Base-by-base conservation (phyloP, 805 yeast species). In the Saturnispora silvae region DNA sequence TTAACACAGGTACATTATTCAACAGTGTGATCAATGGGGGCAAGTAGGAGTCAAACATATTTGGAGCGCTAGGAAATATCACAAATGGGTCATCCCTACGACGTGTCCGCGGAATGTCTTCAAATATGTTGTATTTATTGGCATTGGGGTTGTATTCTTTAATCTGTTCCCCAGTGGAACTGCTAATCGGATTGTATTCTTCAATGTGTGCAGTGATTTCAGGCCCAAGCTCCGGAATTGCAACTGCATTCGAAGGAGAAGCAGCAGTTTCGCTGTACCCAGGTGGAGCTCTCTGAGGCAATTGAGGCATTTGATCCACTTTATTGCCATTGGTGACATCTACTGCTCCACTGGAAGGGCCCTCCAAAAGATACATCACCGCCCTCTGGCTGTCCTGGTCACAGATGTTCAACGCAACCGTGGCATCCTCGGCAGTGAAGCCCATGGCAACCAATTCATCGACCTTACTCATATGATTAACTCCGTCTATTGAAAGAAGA, bases 21-120 rank as follows among this genome's bases (percentile, higher is more conserved):
- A 69, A 44, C 5, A 65, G 54, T 48, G 56, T 57, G 20, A 69
- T 40, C 14, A 69, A 29, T 1, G 73, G 65, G 3, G 65, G 64
- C 45, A 67, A 50, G 42, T 63, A 61, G 16, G 63, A 59, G 42
- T 65, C 71, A 28, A 59, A 46, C 4, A 51, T 40, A 3, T 54
- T 61, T 7, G 52, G 42, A 18, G 49, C 45, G 6, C 48, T 42
- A 1, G 70, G 68, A 33, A 66, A 45, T 13, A 66, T 38, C 2
- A 64, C 54, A 0, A 63, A 52, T 1, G 65, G 64, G 1, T 35
- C 31, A 0, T 42, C 45, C 1, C 36, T 40, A 14, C 59, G 51
- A 20, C 42, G 23, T 32, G 51, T 52, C 32, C 52, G 52, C 3
- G 51, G 30, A 9, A 55, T 40, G 39, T 64, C 67, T 9, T 55